These are phyloP conservation scores for Metschnikowia dekortorum DNA, from an alignment of 805 yeast species.

Conservation along the genomic window DNA sequence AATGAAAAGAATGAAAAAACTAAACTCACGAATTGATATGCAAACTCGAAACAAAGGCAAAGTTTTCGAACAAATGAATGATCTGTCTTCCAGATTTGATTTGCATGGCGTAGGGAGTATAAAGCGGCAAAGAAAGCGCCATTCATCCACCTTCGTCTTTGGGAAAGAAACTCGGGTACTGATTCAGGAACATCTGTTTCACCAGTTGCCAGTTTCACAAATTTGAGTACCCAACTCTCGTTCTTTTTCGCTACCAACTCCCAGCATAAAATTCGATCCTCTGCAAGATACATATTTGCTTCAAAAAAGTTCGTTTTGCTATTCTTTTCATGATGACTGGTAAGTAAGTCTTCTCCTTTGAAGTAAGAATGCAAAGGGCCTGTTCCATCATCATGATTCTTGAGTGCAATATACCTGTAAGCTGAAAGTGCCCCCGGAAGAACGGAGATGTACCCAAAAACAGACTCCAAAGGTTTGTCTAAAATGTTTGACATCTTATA, in stretches of 20 bases:
- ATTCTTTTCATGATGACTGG: conserved; percentile 24
- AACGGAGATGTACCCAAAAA: conserved; percentile 89
- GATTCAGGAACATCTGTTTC: conserved; percentile 29
- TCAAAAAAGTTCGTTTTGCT: conserved; percentile 75
- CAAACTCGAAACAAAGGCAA: conserved; percentile 23
- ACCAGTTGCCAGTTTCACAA: conserved; percentile 28
- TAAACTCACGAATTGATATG: conserved; percentile 21
- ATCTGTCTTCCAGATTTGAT: conserved; percentile 24
- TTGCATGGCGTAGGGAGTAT: conserved; percentile 22
- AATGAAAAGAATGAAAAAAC: conserved; percentile 24
- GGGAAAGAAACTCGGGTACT: conserved; percentile 24
- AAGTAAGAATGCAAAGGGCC: conserved; percentile 90
- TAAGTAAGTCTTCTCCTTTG: conserved; percentile 67
- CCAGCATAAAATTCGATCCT: conserved; percentile 29
- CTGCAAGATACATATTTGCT: conserved; percentile 54
- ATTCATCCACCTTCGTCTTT: conserved; percentile 28
- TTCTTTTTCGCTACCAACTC: conserved; percentile 25
- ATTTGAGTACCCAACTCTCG: conserved; percentile 27
- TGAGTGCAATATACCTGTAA: conserved; percentile 82
- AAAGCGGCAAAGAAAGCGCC: conserved; percentile 29
- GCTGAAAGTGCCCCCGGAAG: conserved; percentile 96
- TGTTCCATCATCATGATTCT: conserved; percentile 82
- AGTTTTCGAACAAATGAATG: conserved; percentile 22
- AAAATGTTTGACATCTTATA: conserved; percentile 95
- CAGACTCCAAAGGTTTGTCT: conserved; percentile 90